Percentiles rank a stretch among this genome's conserved stretches.
Conservation (phyloP, 2,329 filamentous ascomycete species). For the Byssoonygena ceratinophila region DNA sequence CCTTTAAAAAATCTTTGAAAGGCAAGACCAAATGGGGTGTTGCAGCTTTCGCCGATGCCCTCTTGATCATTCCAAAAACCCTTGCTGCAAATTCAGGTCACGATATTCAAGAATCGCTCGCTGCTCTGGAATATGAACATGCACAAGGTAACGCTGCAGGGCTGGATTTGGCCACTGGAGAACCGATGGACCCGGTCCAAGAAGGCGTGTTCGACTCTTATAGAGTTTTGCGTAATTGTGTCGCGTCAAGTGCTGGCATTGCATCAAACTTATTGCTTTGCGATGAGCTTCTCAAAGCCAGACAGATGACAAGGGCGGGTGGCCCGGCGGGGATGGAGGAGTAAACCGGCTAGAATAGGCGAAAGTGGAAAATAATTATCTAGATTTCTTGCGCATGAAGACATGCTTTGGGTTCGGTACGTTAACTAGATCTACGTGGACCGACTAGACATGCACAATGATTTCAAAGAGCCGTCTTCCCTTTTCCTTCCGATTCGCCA, state of each 20-base stretch:
- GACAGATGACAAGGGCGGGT: slow-evolving; percentile 64
- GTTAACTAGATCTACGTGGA: not conserved
- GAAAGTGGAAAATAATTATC: not conserved
- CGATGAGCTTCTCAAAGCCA: slow-evolving; percentile 92
- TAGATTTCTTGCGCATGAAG: not conserved
- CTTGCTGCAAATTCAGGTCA: slow-evolving; percentile 91
- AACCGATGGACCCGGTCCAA: slow-evolving; percentile 89
- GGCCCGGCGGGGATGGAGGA: slow-evolving; percentile 37
- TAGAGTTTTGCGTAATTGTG: slow-evolving; percentile 82
- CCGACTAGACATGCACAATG: slow-evolving; percentile 1
- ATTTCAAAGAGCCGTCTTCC: not conserved
- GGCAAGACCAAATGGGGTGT: slow-evolving; percentile 97
- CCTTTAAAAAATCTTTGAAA: slow-evolving; percentile 82
- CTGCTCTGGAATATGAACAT: slow-evolving; percentile 74
- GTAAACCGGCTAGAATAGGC: slow-evolving; percentile 21
- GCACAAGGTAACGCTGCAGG: slow-evolving; percentile 76
- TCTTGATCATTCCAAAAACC: slow-evolving; percentile 94
- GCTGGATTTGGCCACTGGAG: slow-evolving; percentile 72
- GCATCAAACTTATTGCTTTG: slow-evolving; percentile 90
- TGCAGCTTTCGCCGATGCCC: slow-evolving; percentile 83
- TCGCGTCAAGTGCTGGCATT: slow-evolving; percentile 89
- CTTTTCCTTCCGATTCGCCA: not conserved
- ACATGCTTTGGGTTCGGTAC: not conserved
- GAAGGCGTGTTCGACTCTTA: slow-evolving; percentile 94
- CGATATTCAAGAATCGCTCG: slow-evolving; percentile 90